These are phyloP conservation scores for Gynandropsis gynandra DNA, from an alignment of 345 rosid species.

Conservation along the genomic window DNA sequence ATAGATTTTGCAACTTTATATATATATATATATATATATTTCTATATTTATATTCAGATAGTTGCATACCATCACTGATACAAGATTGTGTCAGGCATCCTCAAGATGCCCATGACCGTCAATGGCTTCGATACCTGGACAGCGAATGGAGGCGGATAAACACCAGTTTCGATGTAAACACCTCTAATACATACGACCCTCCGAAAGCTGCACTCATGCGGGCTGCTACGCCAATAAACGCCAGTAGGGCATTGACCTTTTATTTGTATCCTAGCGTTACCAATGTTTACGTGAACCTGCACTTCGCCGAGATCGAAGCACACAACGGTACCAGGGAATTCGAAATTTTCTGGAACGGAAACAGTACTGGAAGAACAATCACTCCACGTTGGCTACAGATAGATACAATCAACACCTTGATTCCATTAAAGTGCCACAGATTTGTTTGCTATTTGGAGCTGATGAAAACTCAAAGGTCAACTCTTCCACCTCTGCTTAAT, in stretches of 20 bases:
- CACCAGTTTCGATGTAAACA: background rate
- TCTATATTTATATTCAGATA: too few relatives aligned
- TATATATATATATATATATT: too few relatives aligned
- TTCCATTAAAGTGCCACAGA: constrained; percentile 6
- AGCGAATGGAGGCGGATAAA: constrained; percentile 8
- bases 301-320: constrained; percentile 25
- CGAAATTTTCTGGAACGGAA: constrained; percentile 15
- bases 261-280: background rate
- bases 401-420: background rate
- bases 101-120: constrained; percentile 22
- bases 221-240: constrained; percentile 32
- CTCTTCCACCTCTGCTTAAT: too few relatives aligned
- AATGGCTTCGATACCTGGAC: constrained; percentile 15
- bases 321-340: constrained; percentile 27
- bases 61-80: too few relatives aligned
- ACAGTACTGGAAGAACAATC: constrained; percentile 9
- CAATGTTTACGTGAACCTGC: constrained; percentile 28
- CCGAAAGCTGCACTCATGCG: constrained; percentile 27
- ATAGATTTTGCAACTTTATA: too few relatives aligned
- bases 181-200: constrained; percentile 7
- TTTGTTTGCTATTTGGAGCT: background rate
- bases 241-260: constrained; percentile 16
- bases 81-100: constrained; percentile 22
- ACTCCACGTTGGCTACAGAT: constrained; percentile 16
- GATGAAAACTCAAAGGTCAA: background rate